Conservation (phyloP, 2,329 filamentous ascomycete genomes). For the Pestalotiopsis sp. region DNA sequence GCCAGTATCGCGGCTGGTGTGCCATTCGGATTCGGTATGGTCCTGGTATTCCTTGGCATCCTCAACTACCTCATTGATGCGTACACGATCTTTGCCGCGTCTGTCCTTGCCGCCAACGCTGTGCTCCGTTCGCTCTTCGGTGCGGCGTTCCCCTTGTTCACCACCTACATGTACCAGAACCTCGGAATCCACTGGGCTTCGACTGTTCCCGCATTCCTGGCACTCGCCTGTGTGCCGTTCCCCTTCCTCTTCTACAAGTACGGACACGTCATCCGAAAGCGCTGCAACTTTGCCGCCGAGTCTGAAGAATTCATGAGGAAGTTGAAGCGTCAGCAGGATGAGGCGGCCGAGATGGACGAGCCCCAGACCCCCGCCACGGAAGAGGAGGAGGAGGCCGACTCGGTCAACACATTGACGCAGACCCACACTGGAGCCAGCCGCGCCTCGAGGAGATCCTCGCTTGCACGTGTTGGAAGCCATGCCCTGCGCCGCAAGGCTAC, state of each 20-base stretch:
- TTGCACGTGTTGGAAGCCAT: conserved; percentile 22
- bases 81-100: conserved; percentile 71
- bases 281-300: conserved; percentile 58
- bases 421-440: conserved; percentile 18
- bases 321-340: conserved; percentile 20
- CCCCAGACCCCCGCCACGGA: conserved; percentile 16
- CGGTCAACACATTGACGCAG: conserved; percentile 21
- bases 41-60: conserved; percentile 58
- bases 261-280: conserved; percentile 50
- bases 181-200: conserved; percentile 14
- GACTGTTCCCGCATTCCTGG: conserved; percentile 7
- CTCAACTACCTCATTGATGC: conserved; percentile 62
- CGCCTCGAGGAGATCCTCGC: conserved; percentile 23
- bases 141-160: conserved; percentile 74
- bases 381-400: conserved; percentile 30
- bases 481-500: conserved; percentile 8
- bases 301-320: conserved; percentile 46
- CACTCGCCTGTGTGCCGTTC: conserved; percentile 55
- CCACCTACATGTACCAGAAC: conserved; percentile 36
- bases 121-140: conserved; percentile 74
- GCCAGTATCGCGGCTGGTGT: conserved; percentile 40
- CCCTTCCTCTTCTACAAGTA: conserved; percentile 64
- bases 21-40: conserved; percentile 41
- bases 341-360: conserved; percentile 15
- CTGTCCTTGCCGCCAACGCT: conserved; percentile 71